These are phyloP conservation scores for Hypocrella siamensis DNA, from an alignment of 2,329 filamentous ascomycete species.

Conservation along the genomic window DNA sequence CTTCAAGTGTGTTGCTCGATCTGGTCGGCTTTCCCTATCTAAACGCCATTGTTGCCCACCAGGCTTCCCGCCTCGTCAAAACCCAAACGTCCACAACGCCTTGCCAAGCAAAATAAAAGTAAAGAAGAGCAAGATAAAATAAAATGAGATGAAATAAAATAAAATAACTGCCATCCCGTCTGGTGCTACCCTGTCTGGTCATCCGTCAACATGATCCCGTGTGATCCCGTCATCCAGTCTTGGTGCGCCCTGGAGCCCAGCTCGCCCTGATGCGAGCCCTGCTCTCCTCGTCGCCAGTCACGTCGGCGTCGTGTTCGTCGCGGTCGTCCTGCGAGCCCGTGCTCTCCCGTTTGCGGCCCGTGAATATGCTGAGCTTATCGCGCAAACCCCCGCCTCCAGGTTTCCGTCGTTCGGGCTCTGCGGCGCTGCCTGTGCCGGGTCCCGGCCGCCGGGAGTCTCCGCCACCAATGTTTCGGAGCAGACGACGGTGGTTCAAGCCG, in stretches of 20 bases:
- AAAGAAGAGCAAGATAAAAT: neutral
- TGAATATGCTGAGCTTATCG: constrained; percentile 19
- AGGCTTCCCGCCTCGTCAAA: too few relatives aligned
- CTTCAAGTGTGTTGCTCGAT: too few relatives aligned
- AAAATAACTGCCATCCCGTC: too few relatives aligned
- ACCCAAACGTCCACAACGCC: too few relatives aligned
- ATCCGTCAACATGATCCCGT: too few relatives aligned
- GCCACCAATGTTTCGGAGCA: constrained; percentile 5
- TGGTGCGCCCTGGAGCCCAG: constrained; percentile 7
- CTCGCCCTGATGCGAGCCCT: constrained; percentile 3
- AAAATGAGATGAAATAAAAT: neutral
- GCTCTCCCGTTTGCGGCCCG: constrained; percentile 12
- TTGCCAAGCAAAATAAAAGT: too few relatives aligned
- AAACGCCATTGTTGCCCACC: too few relatives aligned
- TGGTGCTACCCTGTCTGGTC: too few relatives aligned
- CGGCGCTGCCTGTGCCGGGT: neutral
- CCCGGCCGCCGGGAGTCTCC: constrained; percentile 8
- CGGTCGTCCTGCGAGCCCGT: constrained; percentile 5
- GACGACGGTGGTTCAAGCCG: constrained; percentile 7
- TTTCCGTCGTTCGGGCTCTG: constrained; percentile 9
- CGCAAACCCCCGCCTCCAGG: constrained; percentile 15
- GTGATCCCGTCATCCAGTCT: constrained; percentile 5
- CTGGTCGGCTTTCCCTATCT: too few relatives aligned
- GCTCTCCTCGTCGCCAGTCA: constrained; percentile 9
- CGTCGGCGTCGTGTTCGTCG: constrained; percentile 6